Conservation (phyloP, 1,284 basidiomycete genomes). For the Phenoliferia sp. region DNA sequence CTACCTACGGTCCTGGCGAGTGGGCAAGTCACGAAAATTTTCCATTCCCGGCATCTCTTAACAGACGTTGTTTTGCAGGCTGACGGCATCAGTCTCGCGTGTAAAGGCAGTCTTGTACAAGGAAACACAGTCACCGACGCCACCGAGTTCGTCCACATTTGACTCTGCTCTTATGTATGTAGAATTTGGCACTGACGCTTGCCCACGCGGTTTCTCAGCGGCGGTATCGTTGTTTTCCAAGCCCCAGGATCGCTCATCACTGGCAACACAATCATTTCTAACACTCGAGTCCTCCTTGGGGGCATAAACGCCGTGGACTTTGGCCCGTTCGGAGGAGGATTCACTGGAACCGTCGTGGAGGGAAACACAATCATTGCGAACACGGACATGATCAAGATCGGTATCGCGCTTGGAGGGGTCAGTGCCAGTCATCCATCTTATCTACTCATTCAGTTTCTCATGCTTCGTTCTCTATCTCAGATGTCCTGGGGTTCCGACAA, state of each 20-base stretch:
- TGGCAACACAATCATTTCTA: neutral
- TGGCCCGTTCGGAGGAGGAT: neutral
- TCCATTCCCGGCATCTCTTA: neutral
- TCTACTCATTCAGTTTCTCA: neutral
- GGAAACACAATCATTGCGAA: neutral
- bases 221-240: slow-evolving; percentile 1
- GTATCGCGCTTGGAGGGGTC: neutral
- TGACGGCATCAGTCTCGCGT: slow-evolving; percentile 75
- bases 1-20: slow-evolving; percentile 14
- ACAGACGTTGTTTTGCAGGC: slow-evolving; percentile 36
- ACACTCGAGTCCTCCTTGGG: neutral
- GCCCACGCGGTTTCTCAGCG: neutral
- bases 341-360: neutral
- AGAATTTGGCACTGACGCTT: neutral
- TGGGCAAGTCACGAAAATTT: slow-evolving; percentile 7
- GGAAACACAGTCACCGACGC: slow-evolving; percentile 54
- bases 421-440: neutral
- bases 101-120: slow-evolving; percentile 59
- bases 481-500: slow-evolving; percentile 33
- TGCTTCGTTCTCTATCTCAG: neutral
- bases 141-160: neutral
- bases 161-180: neutral
- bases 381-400: neutral
- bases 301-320: neutral
- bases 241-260: neutral